Evolutionary conservation across 1,139 yeast species (phyloP), one percentile per base, ranked within the genome.

Genomic region (Candida gigantensis): DNA sequence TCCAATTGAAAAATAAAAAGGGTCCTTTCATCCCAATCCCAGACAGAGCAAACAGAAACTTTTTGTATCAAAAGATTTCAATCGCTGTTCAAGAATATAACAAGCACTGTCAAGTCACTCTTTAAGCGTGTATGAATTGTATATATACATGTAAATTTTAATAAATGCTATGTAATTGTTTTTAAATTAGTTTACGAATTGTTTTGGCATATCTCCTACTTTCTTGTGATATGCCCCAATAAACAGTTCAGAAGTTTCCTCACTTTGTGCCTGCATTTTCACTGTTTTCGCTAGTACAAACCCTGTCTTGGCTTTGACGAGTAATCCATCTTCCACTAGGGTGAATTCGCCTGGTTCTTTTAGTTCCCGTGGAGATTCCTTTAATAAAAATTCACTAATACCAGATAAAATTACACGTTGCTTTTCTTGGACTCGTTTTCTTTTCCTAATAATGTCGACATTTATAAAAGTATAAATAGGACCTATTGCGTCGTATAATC

Each of bases 1-100:
- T 92, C 40, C 78, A 74, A 5, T 67, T 84, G 46, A 78, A 82
- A 51, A 74, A 72, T 25, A 72, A 71, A 33, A 76, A 74, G 29
- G 92, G 92, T 1, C 73, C 74, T 4, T 89, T 92, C 56, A 77
- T 92, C 36, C 96, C 97, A 1, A 72, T 90, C 27, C 80, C 87
- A 0, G 95, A 87, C 41, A 68, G 71, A 30, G 62, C 74, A 6
- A 80, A 82, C 42, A 72, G 92, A 47, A 68, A 71, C 41, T 83
- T 77, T 58, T 62, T 92, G 44, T 89, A 88, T 66, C 75, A 70
- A 45, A 79, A 77, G 51, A 86, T 92, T 49, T 84, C 83, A 5
- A 62, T 84, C 42, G 97, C 97, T 1, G 97, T 88, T 10, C 74
- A 72, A 24, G 88, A 83, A 49, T 88, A 73, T 61, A 89, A 89